Base-by-base conservation (phyloP, 768 basidiomycete genomes). In the Phanerochaete carnosa region DNA sequence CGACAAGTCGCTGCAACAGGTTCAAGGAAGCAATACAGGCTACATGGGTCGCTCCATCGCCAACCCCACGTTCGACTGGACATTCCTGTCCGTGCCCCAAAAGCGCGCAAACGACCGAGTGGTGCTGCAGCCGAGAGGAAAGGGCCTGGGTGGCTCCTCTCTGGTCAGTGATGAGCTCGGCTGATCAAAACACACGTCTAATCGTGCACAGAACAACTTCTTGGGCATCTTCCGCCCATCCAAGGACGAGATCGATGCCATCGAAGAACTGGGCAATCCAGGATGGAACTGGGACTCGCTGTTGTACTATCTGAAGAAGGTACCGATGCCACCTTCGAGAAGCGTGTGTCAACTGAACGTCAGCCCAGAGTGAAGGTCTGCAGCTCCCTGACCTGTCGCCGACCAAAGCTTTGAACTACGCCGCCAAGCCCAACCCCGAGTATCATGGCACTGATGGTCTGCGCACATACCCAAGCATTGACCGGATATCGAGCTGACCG, bases 261-360 rank as follows among this genome's bases (percentile, higher is more conserved):
- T 64, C 19, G 70, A 70, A 29, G 57, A 55, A 11, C 55, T 71
- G 0, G 72, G 70, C 3, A 71, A 68, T 26, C 53, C 64, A 15
- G 70, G 69, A 0, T 73, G 72, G 70, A 67, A 68, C 57, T 71
- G 69, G 70, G 57, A 60, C 2, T 57, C 56, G 26, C 49, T 66
- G 16, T 49, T 66, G 11, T 57, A 67, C 23, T 71, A 73, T 39
- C 51, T 61, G 79, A 82, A 62, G 80, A 82, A 51, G 79, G 82
- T 59, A 68, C 77, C 77, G 75, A 76, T 69, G 46, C 39, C 25
- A 3, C 2, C 30, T 53, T 13, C 51, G 13, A 12, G 4, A 63
- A 70, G 66, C 66, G 58, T 52, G 64, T 3, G 57, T 65, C 19
- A 75, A n/a, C 26, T 46, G 19, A 11, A 15, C 52, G 47, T 19